Percentiles rank a stretch among this genome's conserved stretches.
These are phyloP conservation scores for Boletus sp. DNA, from an alignment of 1,284 basidiomycete species.

Conservation along the genomic window DNA sequence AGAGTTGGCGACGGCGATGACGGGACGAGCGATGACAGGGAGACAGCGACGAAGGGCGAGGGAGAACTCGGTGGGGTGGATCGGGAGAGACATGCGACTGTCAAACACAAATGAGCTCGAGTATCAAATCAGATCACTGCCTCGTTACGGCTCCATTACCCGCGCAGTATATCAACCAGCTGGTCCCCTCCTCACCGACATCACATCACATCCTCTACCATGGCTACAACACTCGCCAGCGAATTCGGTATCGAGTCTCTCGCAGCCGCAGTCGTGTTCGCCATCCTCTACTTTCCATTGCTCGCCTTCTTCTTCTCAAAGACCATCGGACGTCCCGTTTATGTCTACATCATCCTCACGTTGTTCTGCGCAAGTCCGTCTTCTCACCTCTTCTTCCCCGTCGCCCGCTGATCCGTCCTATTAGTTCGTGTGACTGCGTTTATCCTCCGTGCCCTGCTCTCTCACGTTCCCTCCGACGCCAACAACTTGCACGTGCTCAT, in stretches of 20 bases:
- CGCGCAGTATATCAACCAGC: neutral
- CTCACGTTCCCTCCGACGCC: conserved; percentile 21
- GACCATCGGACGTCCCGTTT: conserved; percentile 40
- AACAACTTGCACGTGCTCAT: conserved; percentile 26
- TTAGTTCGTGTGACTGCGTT: conserved; percentile 39
- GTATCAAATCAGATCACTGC: too few relatives aligned
- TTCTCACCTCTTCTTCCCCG: conserved; percentile 8
- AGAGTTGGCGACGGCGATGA: conserved; percentile 64
- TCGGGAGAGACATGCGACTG: conserved; percentile 21
- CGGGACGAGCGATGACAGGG: neutral
- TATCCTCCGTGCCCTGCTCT: conserved; percentile 33
- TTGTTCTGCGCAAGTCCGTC: conserved; percentile 47
- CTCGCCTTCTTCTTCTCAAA: conserved; percentile 37
- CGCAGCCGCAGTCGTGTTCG: conserved; percentile 44
- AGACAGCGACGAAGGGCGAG: conserved; percentile 27
- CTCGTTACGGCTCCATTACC: too few relatives aligned
- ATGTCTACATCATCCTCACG: conserved; percentile 39
- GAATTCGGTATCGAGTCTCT: conserved; percentile 41
- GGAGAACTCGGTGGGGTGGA: conserved; percentile 46
- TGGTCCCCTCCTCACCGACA: neutral
- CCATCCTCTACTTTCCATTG: conserved; percentile 40
- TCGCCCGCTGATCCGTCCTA: conserved; percentile 28
- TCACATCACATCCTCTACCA: neutral
- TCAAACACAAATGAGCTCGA: too few relatives aligned
- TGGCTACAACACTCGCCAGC: conserved; percentile 25